Evolutionary conservation across 805 yeast species (phyloP).

Genomic region (Candida gorgasii): DNA sequence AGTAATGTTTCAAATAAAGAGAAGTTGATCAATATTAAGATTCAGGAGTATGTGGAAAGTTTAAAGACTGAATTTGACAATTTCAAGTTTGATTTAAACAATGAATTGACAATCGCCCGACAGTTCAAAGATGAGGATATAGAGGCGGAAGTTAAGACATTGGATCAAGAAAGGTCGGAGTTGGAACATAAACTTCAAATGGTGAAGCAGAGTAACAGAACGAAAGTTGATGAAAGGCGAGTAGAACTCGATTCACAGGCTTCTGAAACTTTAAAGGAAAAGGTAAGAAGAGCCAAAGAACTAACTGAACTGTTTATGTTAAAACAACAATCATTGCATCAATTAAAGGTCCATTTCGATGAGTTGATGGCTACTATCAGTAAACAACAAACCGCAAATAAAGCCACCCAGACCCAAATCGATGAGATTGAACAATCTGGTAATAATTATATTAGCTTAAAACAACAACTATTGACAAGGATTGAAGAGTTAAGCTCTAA

Average conservation of each 20-base stretch:
- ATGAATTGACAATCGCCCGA: conserved; percentile 30
- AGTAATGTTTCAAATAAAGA: conserved; percentile 31
- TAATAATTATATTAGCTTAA: conserved; percentile 19
- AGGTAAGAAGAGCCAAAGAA: conserved; percentile 22
- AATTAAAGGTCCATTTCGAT: not conserved
- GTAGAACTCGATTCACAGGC: conserved; percentile 30
- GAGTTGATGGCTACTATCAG: conserved; percentile 1
- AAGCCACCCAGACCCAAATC: conserved; percentile 3
- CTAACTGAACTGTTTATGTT: not conserved
- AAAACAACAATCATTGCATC: not conserved
- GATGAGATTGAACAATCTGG: conserved; percentile 18
- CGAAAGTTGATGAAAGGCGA: conserved; percentile 18
- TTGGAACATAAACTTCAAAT: not conserved
- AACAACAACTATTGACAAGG: conserved; percentile 20
- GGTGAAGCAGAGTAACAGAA: conserved; percentile 12
- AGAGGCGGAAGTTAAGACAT: conserved; percentile 10
- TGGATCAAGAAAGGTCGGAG: conserved; percentile 16
- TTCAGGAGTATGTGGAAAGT: conserved; percentile 30
- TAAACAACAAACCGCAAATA: conserved; percentile 9
- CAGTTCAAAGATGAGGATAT: conserved; percentile 23
- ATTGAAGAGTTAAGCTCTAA: conserved; percentile 17
- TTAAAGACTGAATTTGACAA: conserved; percentile 30
- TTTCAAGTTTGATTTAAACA: conserved; percentile 33
- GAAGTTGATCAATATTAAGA: conserved; percentile 25
- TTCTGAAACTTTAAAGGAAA: conserved; percentile 23